Percentiles rank a stretch among this genome's conserved stretches.
Conservation (phyloP, 345 rosid species). For the Sapria himalayana region DNA sequence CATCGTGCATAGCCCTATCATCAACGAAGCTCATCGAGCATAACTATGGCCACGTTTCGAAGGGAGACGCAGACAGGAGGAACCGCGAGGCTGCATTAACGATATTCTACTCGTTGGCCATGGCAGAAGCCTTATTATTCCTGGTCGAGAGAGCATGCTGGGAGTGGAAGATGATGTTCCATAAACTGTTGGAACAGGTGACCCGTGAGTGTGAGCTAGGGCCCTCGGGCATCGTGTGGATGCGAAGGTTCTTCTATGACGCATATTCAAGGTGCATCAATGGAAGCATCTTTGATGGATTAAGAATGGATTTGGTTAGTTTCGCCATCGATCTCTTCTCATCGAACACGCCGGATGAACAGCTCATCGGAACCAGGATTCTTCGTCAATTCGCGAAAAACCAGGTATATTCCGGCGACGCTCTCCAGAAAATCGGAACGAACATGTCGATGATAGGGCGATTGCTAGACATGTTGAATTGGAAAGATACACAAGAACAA, state of each 20-base stretch:
- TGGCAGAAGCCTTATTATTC: slow-evolving; percentile 70
- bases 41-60: slow-evolving; percentile 46
- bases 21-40: slow-evolving; percentile 46
- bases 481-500: slow-evolving; percentile 78
- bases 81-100: slow-evolving; percentile 42
- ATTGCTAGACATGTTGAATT: slow-evolving; percentile 74
- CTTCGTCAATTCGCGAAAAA: slow-evolving; percentile 33
- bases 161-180: slow-evolving; percentile 35
- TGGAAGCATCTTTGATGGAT: slow-evolving; percentile 74
- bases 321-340: slow-evolving; percentile 53
- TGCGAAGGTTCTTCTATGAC: slow-evolving; percentile 64
- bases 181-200: slow-evolving; percentile 50
- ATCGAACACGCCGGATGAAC: slow-evolving; percentile 66
- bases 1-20: slow-evolving; percentile 51
- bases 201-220: slow-evolving; percentile 47
- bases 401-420: slow-evolving; percentile 36
- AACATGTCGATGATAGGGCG: slow-evolving; percentile 41
- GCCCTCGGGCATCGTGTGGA: slow-evolving; percentile 38
- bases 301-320: slow-evolving; percentile 70
- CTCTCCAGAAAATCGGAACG: slow-evolving; percentile 69
- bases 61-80: slow-evolving; percentile 53
- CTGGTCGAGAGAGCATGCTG: slow-evolving; percentile 74
- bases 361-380: slow-evolving; percentile 54
- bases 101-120: slow-evolving; percentile 62
- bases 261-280: slow-evolving; percentile 64